These are phyloP conservation scores for Termitomyces sp. DNA, from an alignment of 768 basidiomycete species.

Conservation along the genomic window DNA sequence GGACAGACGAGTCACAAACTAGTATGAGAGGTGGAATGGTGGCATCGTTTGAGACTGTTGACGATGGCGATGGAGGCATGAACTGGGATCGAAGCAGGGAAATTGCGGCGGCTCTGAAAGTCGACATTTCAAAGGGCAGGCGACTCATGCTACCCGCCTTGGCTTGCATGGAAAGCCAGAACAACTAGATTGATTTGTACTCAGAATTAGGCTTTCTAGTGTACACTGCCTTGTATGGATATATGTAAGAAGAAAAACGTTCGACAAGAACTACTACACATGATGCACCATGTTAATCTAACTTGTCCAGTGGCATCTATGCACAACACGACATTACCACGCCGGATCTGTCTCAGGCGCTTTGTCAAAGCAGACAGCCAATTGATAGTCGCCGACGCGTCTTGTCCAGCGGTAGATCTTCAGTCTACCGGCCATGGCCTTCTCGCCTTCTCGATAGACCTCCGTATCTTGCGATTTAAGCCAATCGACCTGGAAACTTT, in stretches of 20 bases:
- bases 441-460: conserved; percentile 15
- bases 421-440: conserved; percentile 10
- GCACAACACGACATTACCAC: conserved; percentile 10
- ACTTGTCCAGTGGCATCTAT: not conserved
- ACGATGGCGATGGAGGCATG: conserved; percentile 24
- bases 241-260: not conserved
- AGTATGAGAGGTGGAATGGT: not conserved
- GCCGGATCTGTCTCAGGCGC: conserved; percentile 16
- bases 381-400: conserved; percentile 16
- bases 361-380: conserved; percentile 20
- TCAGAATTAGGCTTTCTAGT: not conserved
- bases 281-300: not conserved
- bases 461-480: conserved; percentile 13
- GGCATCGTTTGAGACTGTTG: conserved; percentile 19
- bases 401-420: conserved; percentile 20
- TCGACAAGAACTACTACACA: not conserved
- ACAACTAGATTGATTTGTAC: not conserved
- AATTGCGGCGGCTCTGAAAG: conserved; percentile 23
- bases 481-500: conserved; percentile 29
- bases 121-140: conserved; percentile 22
- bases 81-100: conserved; percentile 31
- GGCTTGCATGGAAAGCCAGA: conserved; percentile 24
- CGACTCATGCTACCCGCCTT: conserved; percentile 25
- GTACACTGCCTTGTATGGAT: too few relatives aligned
- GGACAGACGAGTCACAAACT: not conserved